Conservation (phyloP, 495 filamentous ascomycete species). For the Aspergillus heteromorphus region DNA sequence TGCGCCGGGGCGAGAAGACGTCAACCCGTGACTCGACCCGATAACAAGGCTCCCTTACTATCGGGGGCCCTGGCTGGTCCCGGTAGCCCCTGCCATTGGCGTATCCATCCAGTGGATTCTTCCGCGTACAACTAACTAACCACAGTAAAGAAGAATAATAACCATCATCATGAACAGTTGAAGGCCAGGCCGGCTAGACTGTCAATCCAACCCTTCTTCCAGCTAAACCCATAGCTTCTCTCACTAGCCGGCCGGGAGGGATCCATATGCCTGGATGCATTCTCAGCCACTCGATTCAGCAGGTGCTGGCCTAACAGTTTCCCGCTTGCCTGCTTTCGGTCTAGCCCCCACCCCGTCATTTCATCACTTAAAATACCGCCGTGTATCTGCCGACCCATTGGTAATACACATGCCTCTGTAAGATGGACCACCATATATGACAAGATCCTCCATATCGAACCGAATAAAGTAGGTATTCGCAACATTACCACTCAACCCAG, state of each 20-base stretch:
- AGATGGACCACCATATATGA: not conserved
- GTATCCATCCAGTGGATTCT: not conserved
- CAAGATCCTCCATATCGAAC: too few relatives aligned
- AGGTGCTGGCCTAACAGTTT: constrained; percentile 9
- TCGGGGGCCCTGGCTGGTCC: not conserved
- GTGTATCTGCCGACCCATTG: not conserved
- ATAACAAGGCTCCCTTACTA: not conserved
- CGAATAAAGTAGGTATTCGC: too few relatives aligned
- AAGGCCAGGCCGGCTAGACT: not conserved
- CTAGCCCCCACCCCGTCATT: not conserved
- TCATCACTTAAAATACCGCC: not conserved
- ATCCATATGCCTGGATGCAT: not conserved
- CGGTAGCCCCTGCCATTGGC: not conserved
- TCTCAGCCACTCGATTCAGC: constrained; percentile 15
- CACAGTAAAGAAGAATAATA: not conserved
- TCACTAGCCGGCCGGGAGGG: not conserved
- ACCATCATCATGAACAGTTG: not conserved
- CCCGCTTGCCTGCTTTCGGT: constrained; percentile 1
- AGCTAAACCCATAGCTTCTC: not conserved
- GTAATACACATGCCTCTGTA: not conserved
- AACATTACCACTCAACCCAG: too few relatives aligned
- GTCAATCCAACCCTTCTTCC: not conserved
- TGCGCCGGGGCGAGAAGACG: too few relatives aligned
- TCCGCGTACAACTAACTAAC: too few relatives aligned
- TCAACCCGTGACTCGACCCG: constrained; percentile 1